Evolutionary conservation across 192 early-diverging fungal genomes (phyloP), one percentile per base, ranked within the genome.

Genomic region (Chytriomyces confervae): DNA sequence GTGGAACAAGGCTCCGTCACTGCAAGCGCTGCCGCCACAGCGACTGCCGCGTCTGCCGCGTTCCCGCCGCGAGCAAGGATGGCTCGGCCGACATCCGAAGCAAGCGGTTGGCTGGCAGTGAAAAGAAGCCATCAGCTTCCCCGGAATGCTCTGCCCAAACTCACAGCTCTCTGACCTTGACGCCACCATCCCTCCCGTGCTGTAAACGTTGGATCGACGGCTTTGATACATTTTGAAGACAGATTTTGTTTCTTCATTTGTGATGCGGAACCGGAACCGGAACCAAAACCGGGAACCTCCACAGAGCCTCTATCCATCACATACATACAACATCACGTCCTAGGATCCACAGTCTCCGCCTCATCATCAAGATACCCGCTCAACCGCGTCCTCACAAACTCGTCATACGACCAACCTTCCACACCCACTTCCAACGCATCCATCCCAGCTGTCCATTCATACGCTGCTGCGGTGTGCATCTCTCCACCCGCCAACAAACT

Each of bases 21-120:
- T 67, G 87, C 89, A 6, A 93, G 81, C 5, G 87, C 90, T 53
- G 92, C 91, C 10, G 92, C 92, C n/a, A 77, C 79, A 23, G 86
- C 82, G 20, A 87, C 84, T 50, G 86, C 86, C 5, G 86, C 86
- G 66, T 86, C 93, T 8, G 92, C 93, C 2, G 93, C 92, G 78
- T 93, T 94, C 8, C 93, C 93, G 24, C 93, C 93, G 62, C 79
- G 77, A 62, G 81, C 83, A 7, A 94, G 79, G 23, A 92, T 89
- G 11, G 72, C 75, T 3, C 92, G 78, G 20, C 93, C 93, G 0
- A 89, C 88, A 51, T 91, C 83, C 60, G 87, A 86, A 8, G 93
- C 93, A 36, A 93, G 81, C 9, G 92, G 92, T 83, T 94, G 92
- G 49, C 90, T 82, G 72, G 80, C 7, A 20, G 29, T 47, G 7